Conservation (phyloP, 1,139 yeast genomes). For the Scheffersomyces parashehatae region DNA sequence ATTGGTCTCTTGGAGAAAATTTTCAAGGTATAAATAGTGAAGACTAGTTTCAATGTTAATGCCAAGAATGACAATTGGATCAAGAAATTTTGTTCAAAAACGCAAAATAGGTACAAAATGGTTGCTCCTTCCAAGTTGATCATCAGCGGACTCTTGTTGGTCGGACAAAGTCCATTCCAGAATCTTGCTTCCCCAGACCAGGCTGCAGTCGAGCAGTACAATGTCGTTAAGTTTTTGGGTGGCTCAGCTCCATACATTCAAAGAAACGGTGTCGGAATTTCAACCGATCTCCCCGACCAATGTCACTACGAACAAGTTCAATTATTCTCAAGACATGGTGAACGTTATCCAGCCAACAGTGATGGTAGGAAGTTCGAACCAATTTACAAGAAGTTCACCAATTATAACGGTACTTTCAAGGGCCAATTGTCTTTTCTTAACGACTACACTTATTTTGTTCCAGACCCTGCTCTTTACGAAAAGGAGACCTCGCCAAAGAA, state of each 20-base stretch:
- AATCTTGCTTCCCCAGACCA: slow-evolving; percentile 30
- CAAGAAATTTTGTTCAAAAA: too few species aligned
- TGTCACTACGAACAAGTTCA: slow-evolving; percentile 39
- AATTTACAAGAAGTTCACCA: slow-evolving; percentile 21
- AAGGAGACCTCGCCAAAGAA: slow-evolving; percentile 32
- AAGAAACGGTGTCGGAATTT: slow-evolving; percentile 33
- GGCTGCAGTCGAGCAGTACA: slow-evolving; percentile 31
- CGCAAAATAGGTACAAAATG: slow-evolving; percentile 3
- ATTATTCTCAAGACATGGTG: slow-evolving; percentile 38
- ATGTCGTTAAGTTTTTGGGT: slow-evolving; percentile 31
- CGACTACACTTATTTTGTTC: slow-evolving; percentile 13
- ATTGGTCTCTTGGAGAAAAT: too few species aligned
- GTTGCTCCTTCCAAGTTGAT: slow-evolving; percentile 14
- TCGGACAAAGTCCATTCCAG: slow-evolving; percentile 9
- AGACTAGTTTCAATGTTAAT: too few species aligned
- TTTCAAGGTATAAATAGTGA: too few species aligned
- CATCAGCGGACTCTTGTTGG: slow-evolving; percentile 15
- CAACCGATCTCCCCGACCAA: slow-evolving; percentile 31
- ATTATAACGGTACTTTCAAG: slow-evolving; percentile 16
- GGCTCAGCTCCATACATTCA: slow-evolving; percentile 42
- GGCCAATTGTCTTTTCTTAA: slow-evolving; percentile 12
- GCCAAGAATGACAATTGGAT: too few species aligned
- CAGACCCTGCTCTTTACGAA: slow-evolving; percentile 13
- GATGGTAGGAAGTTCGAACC: slow-evolving; percentile 24
- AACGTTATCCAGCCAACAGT: slow-evolving; percentile 31